phyloP scores from a whole-genome alignment of 768 basidiomycete genomes.

The Boletus subparvulus region DNA sequence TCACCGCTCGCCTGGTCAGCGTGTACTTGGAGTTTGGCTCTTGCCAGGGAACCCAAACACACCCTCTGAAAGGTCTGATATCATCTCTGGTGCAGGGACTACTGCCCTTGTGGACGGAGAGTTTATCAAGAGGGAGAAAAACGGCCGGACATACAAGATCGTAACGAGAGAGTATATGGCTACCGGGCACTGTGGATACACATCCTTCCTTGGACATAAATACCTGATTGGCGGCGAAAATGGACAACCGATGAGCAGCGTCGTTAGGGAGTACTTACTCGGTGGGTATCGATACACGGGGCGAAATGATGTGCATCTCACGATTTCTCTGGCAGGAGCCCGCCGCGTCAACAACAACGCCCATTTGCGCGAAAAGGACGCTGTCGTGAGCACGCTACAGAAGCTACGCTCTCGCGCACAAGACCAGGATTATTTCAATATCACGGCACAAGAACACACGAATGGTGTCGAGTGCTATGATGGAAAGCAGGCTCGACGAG shows the following conservation, averaged over 20 bases:
- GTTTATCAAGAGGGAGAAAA: constrained; percentile 48
- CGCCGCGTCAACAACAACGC: neutral
- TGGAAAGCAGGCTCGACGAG: constrained; percentile 46
- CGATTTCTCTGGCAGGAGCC: neutral
- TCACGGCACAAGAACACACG: constrained; percentile 73
- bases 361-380: constrained; percentile 13
- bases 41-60: neutral
- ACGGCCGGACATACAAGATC: constrained; percentile 31
- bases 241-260: constrained; percentile 56
- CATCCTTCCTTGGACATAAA: constrained; percentile 56
- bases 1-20: neutral
- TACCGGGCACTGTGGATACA: constrained; percentile 76
- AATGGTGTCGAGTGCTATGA: constrained; percentile 70
- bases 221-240: constrained; percentile 78
- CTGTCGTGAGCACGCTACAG: constrained; percentile 40
- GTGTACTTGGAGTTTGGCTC: neutral
- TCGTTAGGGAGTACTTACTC: constrained; percentile 73
- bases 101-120: constrained; percentile 43
- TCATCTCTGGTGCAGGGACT: constrained; percentile 6
- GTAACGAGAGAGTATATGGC: constrained; percentile 79
- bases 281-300: constrained; percentile 41
- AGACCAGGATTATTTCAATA: constrained; percentile 56
- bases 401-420: constrained; percentile 50
- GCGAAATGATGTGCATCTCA: neutral
- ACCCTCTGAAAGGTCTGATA: neutral